Conservation (phyloP, 2,329 filamentous ascomycete species). For the Sclerotinia sclerotiorum region DNA sequence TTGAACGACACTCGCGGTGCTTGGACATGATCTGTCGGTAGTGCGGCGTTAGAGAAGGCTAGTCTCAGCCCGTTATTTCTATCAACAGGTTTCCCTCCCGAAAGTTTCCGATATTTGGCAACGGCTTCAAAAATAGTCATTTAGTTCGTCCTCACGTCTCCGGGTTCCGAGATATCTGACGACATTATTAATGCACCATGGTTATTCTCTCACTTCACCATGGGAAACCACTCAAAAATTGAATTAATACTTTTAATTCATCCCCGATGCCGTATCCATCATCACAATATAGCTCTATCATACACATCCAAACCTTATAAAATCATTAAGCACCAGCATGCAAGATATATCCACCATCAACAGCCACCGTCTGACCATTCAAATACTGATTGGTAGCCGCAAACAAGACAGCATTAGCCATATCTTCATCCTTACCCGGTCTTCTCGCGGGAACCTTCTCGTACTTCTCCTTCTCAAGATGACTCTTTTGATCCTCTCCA, state of each 20-base stretch:
- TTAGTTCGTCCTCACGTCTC: not conserved
- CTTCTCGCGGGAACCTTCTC: conserved; percentile 50
- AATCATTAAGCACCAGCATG: conserved; percentile 18
- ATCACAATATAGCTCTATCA: not conserved
- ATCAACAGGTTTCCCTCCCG: not conserved
- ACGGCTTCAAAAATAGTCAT: no score
- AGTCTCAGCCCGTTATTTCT: not conserved
- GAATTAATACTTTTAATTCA: not conserved
- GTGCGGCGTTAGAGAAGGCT: no score
- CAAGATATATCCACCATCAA: conserved; percentile 56
- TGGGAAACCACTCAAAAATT: not conserved
- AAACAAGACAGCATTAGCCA: conserved; percentile 57
- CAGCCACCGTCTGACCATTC: conserved; percentile 45
- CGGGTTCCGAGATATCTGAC: not conserved
- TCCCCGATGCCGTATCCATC: not conserved
- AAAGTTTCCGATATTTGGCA: no score
- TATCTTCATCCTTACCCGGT: conserved; percentile 59
- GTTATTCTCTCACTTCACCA: not conserved
- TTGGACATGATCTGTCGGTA: no score
- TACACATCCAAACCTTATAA: not conserved
- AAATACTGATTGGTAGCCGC: conserved; percentile 47
- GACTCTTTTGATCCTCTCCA: conserved; percentile 54
- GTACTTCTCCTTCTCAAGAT: conserved; percentile 54
- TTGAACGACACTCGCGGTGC: no score
- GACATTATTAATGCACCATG: not conserved